phyloP scores from a whole-genome alignment of 257 asterid genomes.

The Fraxinus pennsylvanica region DNA sequence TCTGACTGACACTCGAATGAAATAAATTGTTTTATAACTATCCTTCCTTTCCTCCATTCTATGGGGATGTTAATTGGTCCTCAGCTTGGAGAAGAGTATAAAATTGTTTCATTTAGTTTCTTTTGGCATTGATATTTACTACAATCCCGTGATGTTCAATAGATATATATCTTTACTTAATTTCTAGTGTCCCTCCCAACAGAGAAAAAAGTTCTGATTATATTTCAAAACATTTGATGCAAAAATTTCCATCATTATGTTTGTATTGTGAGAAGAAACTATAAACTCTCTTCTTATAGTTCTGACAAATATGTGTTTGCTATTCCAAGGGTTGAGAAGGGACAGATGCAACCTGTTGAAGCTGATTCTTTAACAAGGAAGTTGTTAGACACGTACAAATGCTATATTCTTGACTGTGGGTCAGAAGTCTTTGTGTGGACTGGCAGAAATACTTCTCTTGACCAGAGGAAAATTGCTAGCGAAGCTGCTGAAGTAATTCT shows the following conservation, averaged over 20 bases:
- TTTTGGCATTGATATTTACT: not conserved
- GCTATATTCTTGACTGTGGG: constrained; percentile 72
- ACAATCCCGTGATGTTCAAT: not conserved
- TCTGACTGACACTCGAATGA: not conserved
- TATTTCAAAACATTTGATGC: constrained; percentile 16
- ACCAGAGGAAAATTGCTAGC: constrained; percentile 60
- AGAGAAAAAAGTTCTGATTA: not conserved
- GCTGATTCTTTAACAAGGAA: constrained; percentile 60
- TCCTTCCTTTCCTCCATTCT: not conserved
- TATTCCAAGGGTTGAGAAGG: constrained; percentile 55
- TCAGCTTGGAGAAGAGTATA: not conserved
- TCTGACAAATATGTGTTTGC: constrained; percentile 29
- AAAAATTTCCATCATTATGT: constrained; percentile 17
- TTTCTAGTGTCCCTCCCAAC: not conserved
- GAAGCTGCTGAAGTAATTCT: constrained; percentile 59
- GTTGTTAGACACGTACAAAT: constrained; percentile 56
- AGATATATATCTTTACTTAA: not conserved
- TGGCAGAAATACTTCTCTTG: constrained; percentile 65
- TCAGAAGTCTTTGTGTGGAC: constrained; percentile 72
- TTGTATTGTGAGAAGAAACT: constrained; percentile 14
- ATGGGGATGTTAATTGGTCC: not conserved
- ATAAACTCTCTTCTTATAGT: constrained; percentile 17
- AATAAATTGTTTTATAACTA: constrained; percentile 5
- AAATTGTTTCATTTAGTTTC: not conserved
- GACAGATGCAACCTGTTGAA: constrained; percentile 60